These are phyloP conservation scores for Aureobasidium sp. DNA, from an alignment of 2,329 filamentous ascomycete species.

Conservation along the genomic window DNA sequence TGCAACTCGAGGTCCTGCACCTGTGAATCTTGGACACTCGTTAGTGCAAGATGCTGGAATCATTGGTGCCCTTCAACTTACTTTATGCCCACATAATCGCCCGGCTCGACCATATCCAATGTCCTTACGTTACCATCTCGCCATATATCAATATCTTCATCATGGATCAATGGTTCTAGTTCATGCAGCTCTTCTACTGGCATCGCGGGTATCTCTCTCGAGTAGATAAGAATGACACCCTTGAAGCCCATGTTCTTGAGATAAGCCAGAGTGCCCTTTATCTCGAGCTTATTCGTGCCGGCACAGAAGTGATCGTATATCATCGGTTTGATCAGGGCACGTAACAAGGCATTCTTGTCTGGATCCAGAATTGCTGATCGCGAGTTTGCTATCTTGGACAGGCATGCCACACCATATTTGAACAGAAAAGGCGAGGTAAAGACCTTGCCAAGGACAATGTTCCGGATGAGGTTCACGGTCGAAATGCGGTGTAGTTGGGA, in stretches of 20 bases:
- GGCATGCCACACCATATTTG: conserved; percentile 25
- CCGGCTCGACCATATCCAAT: conserved; percentile 45
- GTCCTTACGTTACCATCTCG: conserved; percentile 47
- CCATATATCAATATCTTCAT: conserved; percentile 39
- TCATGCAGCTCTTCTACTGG: conserved; percentile 18
- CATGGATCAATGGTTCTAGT: conserved; percentile 2
- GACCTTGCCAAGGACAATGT: conserved; percentile 26
- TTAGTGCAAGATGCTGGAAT: background rate
- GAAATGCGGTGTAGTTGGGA: conserved; percentile 16
- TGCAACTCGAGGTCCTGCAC: conserved; percentile 40
- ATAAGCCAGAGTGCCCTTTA: conserved; percentile 38
- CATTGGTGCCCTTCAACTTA: conserved; percentile 23
- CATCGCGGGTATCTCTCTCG: conserved; percentile 41
- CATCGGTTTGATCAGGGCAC: conserved; percentile 39
- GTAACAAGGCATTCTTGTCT: conserved; percentile 41
- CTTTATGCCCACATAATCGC: conserved; percentile 48
- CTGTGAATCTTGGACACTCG: conserved; percentile 35
- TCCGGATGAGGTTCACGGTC: conserved; percentile 25
- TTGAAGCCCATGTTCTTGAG: conserved; percentile 43
- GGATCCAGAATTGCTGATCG: conserved; percentile 41
- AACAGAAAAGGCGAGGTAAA: conserved; percentile 29
- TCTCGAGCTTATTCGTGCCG: conserved; percentile 43
- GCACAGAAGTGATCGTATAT: conserved; percentile 54
- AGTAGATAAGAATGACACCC: conserved; percentile 49
- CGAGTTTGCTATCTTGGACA: conserved; percentile 37